Base-by-base conservation (phyloP, 352 stramenopile species). In the Phytopythium sindhum region DNA sequence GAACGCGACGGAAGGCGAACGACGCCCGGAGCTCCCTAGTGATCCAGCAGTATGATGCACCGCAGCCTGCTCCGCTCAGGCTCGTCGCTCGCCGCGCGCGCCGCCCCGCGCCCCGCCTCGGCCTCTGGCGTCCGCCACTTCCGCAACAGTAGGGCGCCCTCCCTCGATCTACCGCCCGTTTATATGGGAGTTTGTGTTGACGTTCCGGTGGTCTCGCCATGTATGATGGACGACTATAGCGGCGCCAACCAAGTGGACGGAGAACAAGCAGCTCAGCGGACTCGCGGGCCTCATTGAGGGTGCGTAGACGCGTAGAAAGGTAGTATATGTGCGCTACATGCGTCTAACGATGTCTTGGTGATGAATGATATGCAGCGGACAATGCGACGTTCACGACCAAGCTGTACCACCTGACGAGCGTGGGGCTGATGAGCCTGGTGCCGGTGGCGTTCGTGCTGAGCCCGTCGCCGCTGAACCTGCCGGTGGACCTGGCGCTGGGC, bases 401-500 rank as follows among this genome's bases (percentile, higher is more conserved):
- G 77, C 55, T 84, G 66, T 78, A 80, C 71, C 82, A 95, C 73
- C 47, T 77, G 54, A 84, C 84, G 60, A 86, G 64, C 65, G 15
- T 84, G 41, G 78, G 64, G 14, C 74, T 93, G 54, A 69, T 92
- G 52, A 81, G 52, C 11, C 60, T 89, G 28, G 73, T 89, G 64
- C 86, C 86, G 0, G 66, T 82, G n/a, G 86, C 86, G 50, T 84
- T 93, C 58, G 69, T 90, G 47, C 68, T 93, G 57, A 92, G 82
- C 65, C 86, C 86, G n/a, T 95, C 86, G 66, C 55, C 75, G 29
- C 64, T 95, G 26, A 73, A 72, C 55, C 41, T 91, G 39, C 85
- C 87, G 4, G 84, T 96, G 51, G 89, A 96, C 70, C 69, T 90
- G 52, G 75, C 82, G 47, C 67, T 98, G 19, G 81, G 88, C 48